A percentile compares a stretch with the other conserved stretches of the same genome.
phyloP scores from a whole-genome alignment of 345 rosid species.

The Euclidium syriacum region DNA sequence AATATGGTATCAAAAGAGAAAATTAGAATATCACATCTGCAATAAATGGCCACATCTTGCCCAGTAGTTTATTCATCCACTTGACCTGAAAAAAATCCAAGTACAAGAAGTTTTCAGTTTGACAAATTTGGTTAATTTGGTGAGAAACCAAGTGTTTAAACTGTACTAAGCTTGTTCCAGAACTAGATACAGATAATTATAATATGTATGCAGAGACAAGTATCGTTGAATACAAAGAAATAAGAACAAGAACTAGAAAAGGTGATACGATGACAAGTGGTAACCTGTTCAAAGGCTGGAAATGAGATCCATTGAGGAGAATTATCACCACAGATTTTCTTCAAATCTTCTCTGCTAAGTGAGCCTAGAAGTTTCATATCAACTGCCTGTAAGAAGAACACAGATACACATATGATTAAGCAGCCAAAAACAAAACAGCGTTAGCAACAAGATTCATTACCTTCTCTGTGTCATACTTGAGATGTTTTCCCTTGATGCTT shows the following conservation, averaged over 20 bases:
- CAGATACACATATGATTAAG: no score
- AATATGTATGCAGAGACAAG: background rate
- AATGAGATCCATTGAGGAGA: constrained; percentile 98
- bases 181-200: constrained; percentile 4
- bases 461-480: no score
- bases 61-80: constrained; percentile 92
- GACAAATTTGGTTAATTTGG: no score
- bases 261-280: background rate
- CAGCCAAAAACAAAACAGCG: no score
- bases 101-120: background rate
- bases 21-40: constrained; percentile 66
- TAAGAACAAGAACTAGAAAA: no score
- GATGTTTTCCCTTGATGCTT: no score
- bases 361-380: constrained; percentile 90
- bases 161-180: background rate
- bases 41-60: constrained; percentile 93
- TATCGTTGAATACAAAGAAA: background rate
- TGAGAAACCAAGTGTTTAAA: background rate
- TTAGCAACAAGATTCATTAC: no score
- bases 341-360: constrained; percentile 86
- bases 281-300: constrained; percentile 99
- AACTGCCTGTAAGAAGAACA: constrained; percentile 95
- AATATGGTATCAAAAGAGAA: background rate
- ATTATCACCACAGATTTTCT: constrained; percentile 93
- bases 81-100: constrained; percentile 66